These are phyloP conservation scores for Solanum hybrid DNA, from an alignment of 305 asterid genomes.

Conservation along the genomic window DNA sequence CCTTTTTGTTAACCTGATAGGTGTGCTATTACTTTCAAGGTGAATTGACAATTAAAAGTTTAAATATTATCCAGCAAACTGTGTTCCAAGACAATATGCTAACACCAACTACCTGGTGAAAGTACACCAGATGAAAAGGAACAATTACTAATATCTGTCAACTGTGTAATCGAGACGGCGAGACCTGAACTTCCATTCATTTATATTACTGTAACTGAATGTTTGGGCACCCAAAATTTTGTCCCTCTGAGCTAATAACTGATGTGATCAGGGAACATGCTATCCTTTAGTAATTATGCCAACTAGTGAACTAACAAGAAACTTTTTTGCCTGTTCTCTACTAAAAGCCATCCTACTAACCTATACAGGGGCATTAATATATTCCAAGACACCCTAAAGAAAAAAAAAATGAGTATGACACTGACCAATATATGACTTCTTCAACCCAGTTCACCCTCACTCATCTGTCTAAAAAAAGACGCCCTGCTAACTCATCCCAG, in stretches of 20 bases:
- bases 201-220: not conserved
- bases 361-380: not conserved
- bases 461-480: constrained; percentile 10
- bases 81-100: not conserved
- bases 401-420: constrained; percentile 13
- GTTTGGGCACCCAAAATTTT: not conserved
- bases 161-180: not conserved
- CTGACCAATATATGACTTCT: constrained; percentile 7
- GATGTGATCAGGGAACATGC: not conserved
- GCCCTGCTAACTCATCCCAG: constrained; percentile 17
- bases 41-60: not conserved
- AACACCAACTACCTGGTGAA: not conserved
- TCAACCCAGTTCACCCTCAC: not conserved
- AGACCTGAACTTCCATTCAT: not conserved
- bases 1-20: not conserved
- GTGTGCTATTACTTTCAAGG: not conserved
- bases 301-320: not conserved
- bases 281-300: not conserved
- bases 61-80: not conserved
- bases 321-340: not conserved
- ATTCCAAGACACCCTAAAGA: not conserved
- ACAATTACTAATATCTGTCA: not conserved
- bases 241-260: not conserved
- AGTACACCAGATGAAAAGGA: not conserved
- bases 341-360: not conserved